A percentile compares a stretch with the other conserved stretches of the same genome.
Conservation (phyloP, 1,139 yeast species). For the Candida smagusa region DNA sequence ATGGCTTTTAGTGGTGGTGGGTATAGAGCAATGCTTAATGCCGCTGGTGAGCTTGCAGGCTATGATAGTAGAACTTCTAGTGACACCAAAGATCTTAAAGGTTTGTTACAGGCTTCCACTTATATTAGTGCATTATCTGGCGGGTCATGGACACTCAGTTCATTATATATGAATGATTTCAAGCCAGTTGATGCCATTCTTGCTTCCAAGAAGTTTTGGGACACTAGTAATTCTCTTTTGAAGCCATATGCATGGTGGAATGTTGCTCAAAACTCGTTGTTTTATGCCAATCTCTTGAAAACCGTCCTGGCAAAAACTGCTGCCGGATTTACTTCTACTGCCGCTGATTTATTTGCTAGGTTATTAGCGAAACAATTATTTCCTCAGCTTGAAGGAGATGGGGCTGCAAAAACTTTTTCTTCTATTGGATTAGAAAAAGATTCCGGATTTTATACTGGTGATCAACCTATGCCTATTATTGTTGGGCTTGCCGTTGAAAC, state of each 20-base stretch:
- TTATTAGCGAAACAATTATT: constrained; percentile 8
- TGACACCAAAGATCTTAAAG: constrained; percentile 21
- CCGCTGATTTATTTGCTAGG: constrained; percentile 7
- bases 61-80: constrained; percentile 60
- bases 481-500: constrained; percentile 16
- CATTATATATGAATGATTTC: constrained; percentile 15
- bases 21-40: constrained; percentile 81
- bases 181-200: constrained; percentile 13
- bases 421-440: constrained; percentile 20
- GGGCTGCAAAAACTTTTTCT: constrained; percentile 24
- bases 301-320: constrained; percentile 11
- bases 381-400: constrained; percentile 12
- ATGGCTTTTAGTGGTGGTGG: constrained; percentile 89
- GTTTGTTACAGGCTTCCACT: constrained; percentile 17
- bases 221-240: constrained; percentile 34
- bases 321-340: constrained; percentile 14
- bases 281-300: background rate
- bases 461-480: constrained; percentile 19
- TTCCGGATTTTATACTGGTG: constrained; percentile 8
- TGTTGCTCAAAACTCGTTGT: background rate
- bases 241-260: constrained; percentile 17
- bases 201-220: constrained; percentile 11
- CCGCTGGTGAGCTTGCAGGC: constrained; percentile 83
- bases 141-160: constrained; percentile 18
- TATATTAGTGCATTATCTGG: constrained; percentile 20